Percentiles rank a stretch among this genome's conserved stretches.
phyloP scores from a whole-genome alignment of 2,329 filamentous ascomycete genomes.

The Aspergillus caelatus region DNA sequence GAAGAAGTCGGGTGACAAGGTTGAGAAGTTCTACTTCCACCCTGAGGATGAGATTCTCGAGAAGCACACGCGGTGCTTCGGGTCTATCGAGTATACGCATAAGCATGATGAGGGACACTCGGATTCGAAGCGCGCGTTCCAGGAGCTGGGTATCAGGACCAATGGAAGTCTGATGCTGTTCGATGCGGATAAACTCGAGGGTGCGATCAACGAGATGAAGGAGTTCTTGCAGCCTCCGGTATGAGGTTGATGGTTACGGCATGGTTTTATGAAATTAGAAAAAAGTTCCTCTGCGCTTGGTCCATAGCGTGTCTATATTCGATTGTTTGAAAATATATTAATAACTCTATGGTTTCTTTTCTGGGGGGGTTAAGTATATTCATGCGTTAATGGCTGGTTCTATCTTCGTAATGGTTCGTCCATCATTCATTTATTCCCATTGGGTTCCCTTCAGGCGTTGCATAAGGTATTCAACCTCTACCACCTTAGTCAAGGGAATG shows the following conservation, averaged over 20 bases:
- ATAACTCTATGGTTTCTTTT: background rate
- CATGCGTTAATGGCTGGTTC: background rate
- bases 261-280: slow-evolving; percentile 5
- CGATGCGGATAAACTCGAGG: slow-evolving; percentile 74
- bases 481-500: slow-evolving; percentile 95
- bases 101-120: slow-evolving; percentile 75
- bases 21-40: slow-evolving; percentile 85
- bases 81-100: slow-evolving; percentile 76
- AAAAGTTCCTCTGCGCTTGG: slow-evolving; percentile 7
- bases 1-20: slow-evolving; percentile 52
- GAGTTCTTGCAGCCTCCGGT: slow-evolving; percentile 68
- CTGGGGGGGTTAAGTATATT: background rate
- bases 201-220: slow-evolving; percentile 73
- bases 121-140: slow-evolving; percentile 92
- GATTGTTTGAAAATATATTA: background rate
- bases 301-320: slow-evolving; percentile 10
- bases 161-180: slow-evolving; percentile 85
- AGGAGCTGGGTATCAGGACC: slow-evolving; percentile 85
- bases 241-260: slow-evolving; percentile 27
- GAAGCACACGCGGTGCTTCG: slow-evolving; percentile 70
- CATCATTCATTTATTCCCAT: slow-evolving; percentile 44
- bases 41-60: slow-evolving; percentile 91
- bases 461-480: slow-evolving; percentile 98
- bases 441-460: slow-evolving; percentile 69
- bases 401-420: background rate